phyloP scores from a whole-genome alignment of 331 rosid species.

The Telfairia occidentalis region DNA sequence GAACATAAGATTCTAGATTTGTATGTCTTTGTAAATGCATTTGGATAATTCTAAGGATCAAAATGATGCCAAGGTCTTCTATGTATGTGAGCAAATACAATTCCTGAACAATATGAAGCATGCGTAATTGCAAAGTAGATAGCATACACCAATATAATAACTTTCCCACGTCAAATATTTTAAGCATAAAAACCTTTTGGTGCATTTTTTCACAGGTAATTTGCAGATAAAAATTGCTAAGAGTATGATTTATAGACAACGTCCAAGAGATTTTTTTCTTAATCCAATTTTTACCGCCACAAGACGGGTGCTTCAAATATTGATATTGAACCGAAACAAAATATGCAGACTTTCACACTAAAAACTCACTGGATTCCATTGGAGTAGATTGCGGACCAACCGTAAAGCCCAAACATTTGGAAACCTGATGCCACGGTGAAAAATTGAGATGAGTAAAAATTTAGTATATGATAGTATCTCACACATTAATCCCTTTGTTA shows the following conservation, averaged over 20 bases:
- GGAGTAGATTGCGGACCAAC: constrained; percentile 62
- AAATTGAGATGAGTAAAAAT: constrained; percentile 10
- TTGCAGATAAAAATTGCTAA: background rate
- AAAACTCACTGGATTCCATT: constrained; percentile 84
- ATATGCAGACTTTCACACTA: constrained; percentile 1
- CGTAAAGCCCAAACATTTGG: constrained; percentile 72
- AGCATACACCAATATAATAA: background rate
- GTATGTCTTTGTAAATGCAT: background rate
- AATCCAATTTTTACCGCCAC: background rate
- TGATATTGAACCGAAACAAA: background rate
- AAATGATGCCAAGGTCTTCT: background rate
- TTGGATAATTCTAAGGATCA: background rate
- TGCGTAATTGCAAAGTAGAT: background rate
- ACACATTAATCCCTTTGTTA: background rate
- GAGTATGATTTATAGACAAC: background rate
- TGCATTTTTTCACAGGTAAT: background rate
- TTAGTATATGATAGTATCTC: background rate
- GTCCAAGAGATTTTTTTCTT: background rate
- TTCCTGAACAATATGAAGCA: background rate
- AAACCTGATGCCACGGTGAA: constrained; percentile 40
- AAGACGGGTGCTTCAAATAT: background rate
- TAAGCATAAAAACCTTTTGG: background rate
- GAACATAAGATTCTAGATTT: background rate
- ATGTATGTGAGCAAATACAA: background rate
- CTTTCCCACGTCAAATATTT: background rate